A percentile compares a stretch with the other conserved stretches of the same genome.
Conservation (phyloP, 495 filamentous ascomycete species). For the Penicillium steckii region DNA sequence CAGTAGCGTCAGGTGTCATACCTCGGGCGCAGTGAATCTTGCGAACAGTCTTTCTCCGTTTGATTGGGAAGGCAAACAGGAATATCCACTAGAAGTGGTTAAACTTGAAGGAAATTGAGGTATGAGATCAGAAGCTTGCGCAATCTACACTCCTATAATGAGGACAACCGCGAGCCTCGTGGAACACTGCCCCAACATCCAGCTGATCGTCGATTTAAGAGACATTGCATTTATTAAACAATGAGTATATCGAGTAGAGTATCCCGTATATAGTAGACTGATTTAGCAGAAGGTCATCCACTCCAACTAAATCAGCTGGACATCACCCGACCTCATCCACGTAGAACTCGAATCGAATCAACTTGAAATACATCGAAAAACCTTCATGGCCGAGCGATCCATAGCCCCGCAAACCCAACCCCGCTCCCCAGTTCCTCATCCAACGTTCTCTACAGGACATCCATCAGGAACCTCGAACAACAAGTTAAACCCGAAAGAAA, state of each 20-base stretch:
- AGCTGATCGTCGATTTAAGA: neutral
- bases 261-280: neutral
- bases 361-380: neutral
- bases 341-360: neutral
- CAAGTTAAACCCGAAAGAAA: no score
- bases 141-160: neutral
- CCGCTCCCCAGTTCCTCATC: constrained; percentile 6
- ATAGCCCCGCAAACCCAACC: constrained; percentile 11
- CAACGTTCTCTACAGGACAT: neutral
- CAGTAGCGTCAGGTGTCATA: no score
- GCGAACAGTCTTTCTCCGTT: no score
- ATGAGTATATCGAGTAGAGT: neutral
- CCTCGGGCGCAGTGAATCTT: no score
- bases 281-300: neutral
- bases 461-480: no score
- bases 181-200: neutral
- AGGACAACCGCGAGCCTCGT: neutral
- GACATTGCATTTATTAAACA: neutral
- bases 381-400: neutral
- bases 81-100: no score
- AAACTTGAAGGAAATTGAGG: no score
- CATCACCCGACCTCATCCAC: neutral
- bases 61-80: no score
- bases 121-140: neutral
- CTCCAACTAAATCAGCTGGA: no score